Evolutionary conservation across 371 early-diverging fungal genomes (phyloP).

Genomic region (Chytridium lagenaria): DNA sequence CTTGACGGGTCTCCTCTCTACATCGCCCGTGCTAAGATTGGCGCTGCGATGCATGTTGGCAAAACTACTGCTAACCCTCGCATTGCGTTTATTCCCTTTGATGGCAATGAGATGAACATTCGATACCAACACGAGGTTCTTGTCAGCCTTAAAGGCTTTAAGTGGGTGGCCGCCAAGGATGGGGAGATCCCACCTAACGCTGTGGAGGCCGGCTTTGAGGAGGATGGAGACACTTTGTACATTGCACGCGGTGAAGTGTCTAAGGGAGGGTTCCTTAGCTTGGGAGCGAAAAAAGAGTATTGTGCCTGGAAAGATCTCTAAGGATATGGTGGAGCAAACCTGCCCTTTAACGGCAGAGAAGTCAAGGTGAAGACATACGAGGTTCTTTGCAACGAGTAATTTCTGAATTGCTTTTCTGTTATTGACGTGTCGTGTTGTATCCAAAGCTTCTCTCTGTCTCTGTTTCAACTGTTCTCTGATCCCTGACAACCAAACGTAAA

Average conservation of each 20-base stretch:
- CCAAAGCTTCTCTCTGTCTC: not conserved
- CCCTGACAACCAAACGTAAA: too few species aligned
- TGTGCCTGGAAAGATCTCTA: constrained; percentile 24
- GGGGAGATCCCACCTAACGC: constrained; percentile 24
- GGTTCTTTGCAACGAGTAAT: constrained; percentile 19
- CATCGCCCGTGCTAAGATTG: not conserved
- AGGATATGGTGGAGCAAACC: constrained; percentile 22
- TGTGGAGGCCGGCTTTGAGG: constrained; percentile 19
- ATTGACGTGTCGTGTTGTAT: not conserved
- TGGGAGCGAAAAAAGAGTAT: constrained; percentile 3
- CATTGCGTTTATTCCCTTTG: not conserved
- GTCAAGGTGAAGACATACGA: constrained; percentile 23
- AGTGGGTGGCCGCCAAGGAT: constrained; percentile 21
- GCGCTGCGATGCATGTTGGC: not conserved
- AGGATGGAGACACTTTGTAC: constrained; percentile 10
- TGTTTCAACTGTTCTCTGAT: too few species aligned
- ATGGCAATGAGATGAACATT: constrained; percentile 10
- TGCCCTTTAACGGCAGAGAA: constrained; percentile 26
- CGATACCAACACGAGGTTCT: constrained; percentile 28
- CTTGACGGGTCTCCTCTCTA: not conserved
- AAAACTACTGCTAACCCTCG: not conserved
- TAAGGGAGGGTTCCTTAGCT: constrained; percentile 5
- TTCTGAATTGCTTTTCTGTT: not conserved
- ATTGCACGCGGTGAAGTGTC: constrained; percentile 9
- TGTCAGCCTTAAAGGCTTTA: not conserved